Conservation (phyloP, 2,329 filamentous ascomycete species). For the Hymenoscyphus infarciens region DNA sequence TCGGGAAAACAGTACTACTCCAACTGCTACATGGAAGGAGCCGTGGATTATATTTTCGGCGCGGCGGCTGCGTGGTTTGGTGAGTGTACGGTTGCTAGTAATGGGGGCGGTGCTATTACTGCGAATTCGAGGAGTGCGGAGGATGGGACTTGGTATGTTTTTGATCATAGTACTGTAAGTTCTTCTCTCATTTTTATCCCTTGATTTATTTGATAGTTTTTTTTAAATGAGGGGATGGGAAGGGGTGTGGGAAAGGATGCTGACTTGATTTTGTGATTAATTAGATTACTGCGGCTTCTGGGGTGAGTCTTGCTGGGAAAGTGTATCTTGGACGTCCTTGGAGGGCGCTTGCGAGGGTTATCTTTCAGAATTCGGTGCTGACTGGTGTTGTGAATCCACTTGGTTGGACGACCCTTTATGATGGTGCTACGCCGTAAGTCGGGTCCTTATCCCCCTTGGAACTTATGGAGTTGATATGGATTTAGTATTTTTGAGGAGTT, state of each 20-base stretch:
- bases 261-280: too few species aligned
- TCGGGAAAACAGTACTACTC: slow-evolving; percentile 52
- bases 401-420: background rate
- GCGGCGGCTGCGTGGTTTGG: slow-evolving; percentile 35
- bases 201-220: too few species aligned
- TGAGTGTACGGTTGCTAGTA: background rate
- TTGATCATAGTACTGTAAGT: background rate
- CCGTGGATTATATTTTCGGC: slow-evolving; percentile 56
- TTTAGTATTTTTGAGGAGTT: background rate
- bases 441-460: background rate
- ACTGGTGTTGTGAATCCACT: background rate
- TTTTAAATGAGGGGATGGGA: too few species aligned
- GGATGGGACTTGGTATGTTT: background rate
- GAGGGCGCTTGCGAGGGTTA: background rate
- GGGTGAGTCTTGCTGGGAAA: background rate
- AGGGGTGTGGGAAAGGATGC: too few species aligned
- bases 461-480: background rate
- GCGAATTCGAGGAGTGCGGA: background rate
- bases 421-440: background rate
- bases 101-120: background rate
- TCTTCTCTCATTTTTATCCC: too few species aligned
- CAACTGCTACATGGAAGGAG: slow-evolving; percentile 51
- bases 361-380: background rate
- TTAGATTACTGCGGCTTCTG: background rate
- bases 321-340: background rate